These are phyloP conservation scores for Coprinopsis sp. DNA, from an alignment of 768 basidiomycete genomes.

Conservation along the genomic window DNA sequence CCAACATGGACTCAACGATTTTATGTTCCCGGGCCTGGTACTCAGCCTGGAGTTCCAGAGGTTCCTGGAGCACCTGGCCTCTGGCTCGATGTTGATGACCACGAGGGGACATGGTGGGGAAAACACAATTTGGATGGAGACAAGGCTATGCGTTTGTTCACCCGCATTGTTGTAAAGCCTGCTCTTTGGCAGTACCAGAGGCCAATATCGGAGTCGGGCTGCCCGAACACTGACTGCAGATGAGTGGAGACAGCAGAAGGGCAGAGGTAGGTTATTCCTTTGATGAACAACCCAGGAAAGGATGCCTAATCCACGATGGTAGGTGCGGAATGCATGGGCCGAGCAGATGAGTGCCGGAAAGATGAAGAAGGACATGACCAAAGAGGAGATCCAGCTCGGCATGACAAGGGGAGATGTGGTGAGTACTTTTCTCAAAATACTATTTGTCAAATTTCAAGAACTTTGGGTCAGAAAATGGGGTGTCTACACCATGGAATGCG, in stretches of 20 bases:
- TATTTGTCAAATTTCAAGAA: not conserved
- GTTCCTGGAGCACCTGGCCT: conserved; percentile 25
- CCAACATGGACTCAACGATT: conserved; percentile 24
- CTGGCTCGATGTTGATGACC: conserved; percentile 16
- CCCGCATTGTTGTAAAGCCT: conserved; percentile 18
- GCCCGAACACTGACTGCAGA: conserved; percentile 34
- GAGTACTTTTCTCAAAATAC: not conserved
- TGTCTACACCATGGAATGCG: conserved; percentile 37
- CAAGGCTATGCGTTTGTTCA: conserved; percentile 28
- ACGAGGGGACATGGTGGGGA: no score
- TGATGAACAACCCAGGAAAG: not conserved
- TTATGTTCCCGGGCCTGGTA: conserved; percentile 22
- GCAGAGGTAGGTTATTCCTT: conserved; percentile 11
- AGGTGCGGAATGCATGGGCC: not conserved
- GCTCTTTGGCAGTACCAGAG: conserved; percentile 28
- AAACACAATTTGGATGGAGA: no score
- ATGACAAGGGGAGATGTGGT: conserved; percentile 15
- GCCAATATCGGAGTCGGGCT: conserved; percentile 28
- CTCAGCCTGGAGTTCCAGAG: conserved; percentile 25
- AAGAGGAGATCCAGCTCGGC: conserved; percentile 14
- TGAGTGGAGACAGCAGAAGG: conserved; percentile 17
- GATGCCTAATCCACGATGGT: not conserved
- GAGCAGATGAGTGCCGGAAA: not conserved
- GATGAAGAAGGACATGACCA: conserved; percentile 7
- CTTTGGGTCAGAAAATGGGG: conserved; percentile 22